Percentiles rank a stretch among this genome's conserved stretches.
phyloP scores from a whole-genome alignment of 2,329 filamentous ascomycete genomes.

The Graphiopsis chlorocephala region DNA sequence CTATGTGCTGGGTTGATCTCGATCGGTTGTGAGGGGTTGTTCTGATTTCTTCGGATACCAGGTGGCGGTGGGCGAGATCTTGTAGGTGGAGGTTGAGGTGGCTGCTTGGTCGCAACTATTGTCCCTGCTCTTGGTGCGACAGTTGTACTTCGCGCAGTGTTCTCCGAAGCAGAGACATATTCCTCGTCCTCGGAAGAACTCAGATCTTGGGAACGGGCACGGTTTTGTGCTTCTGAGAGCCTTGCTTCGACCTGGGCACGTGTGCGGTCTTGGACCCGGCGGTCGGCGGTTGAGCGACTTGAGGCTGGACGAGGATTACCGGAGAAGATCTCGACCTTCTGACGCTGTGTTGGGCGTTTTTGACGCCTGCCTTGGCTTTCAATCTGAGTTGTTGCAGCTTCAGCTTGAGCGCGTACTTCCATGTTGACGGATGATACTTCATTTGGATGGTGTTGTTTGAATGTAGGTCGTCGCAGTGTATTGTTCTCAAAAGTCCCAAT shows the following conservation, averaged over 20 bases:
- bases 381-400: constrained; percentile 22
- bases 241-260: constrained; percentile 6
- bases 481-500: constrained; percentile 67
- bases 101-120: background rate
- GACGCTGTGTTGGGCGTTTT: background rate
- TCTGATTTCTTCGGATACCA: background rate
- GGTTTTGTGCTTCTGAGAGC: constrained; percentile 2
- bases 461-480: constrained; percentile 22
- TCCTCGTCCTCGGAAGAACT: constrained; percentile 12
- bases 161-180: constrained; percentile 25
- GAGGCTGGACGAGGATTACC: background rate
- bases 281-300: background rate
- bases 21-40: constrained; percentile 16
- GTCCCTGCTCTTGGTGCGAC: background rate
- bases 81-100: constrained; percentile 3
- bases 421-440: constrained; percentile 28
- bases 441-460: constrained; percentile 42
- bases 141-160: constrained; percentile 14
- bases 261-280: constrained; percentile 12
- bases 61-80: background rate
- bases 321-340: background rate
- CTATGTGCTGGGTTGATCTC: constrained; percentile 17
- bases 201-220: background rate
- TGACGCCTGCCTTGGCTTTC: constrained; percentile 4
- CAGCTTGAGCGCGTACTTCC: constrained; percentile 31